phyloP scores from a whole-genome alignment of 306 rosid species.

The Coriaria nepalensis region DNA sequence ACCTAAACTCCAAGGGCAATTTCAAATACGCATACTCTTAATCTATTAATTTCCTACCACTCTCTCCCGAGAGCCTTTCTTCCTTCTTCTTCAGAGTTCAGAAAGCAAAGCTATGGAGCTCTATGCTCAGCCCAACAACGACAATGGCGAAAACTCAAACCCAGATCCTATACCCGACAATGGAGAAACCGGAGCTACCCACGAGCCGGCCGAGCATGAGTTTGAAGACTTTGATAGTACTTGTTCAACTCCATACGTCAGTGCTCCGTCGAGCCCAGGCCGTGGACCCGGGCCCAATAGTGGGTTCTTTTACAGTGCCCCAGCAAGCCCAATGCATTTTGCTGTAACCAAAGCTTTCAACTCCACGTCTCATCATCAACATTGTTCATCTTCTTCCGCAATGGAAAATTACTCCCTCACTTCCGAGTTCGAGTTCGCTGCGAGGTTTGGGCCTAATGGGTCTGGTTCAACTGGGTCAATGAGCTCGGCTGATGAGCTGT shows the following conservation, averaged over 20 bases:
- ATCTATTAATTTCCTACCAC: background rate
- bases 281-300: slow-evolving; percentile 22
- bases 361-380: background rate
- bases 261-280: slow-evolving; percentile 94
- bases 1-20: too few species aligned
- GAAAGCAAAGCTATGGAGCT: slow-evolving; percentile 33
- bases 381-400: slow-evolving; percentile 11
- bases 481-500: slow-evolving; percentile 91
- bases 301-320: slow-evolving; percentile 86
- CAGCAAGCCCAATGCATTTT: slow-evolving; percentile 89
- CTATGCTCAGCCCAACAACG: slow-evolving; percentile 19
- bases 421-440: slow-evolving; percentile 83
- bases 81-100: slow-evolving; percentile 4
- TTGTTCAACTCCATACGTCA: slow-evolving; percentile 89
- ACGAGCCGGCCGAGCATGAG: slow-evolving; percentile 8
- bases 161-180: slow-evolving; percentile 14
- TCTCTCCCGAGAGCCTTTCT: slow-evolving; percentile 1
- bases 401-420: slow-evolving; percentile 19
- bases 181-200: slow-evolving; percentile 16
- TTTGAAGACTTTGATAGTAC: slow-evolving; percentile 62
- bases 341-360: slow-evolving; percentile 29
- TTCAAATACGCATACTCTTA: too few species aligned
- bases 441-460: slow-evolving; percentile 41
- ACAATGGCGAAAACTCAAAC: slow-evolving; percentile 14
- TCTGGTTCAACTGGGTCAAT: slow-evolving; percentile 39